Evolutionary conservation across 2,329 filamentous ascomycete genomes (phyloP).

Genomic region (Hysterium pulicare): DNA sequence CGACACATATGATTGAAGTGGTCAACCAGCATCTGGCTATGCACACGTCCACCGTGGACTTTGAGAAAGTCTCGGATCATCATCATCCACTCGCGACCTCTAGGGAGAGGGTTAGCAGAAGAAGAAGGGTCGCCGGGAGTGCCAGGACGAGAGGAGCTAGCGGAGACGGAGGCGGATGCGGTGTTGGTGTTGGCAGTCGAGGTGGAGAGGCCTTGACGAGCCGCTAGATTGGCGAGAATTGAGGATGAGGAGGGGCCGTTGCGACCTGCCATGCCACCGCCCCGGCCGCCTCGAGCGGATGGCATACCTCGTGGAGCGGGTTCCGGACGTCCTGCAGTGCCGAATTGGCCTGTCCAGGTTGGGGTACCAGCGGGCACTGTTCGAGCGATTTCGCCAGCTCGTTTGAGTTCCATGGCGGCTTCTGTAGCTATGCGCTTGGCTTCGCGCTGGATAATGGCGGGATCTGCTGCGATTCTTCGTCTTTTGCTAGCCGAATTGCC

Average conservation of each 20-base stretch:
- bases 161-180: conserved; percentile 20
- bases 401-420: conserved; percentile 72
- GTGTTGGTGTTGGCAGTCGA: conserved; percentile 10
- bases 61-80: conserved; percentile 74
- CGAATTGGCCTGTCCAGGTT: conserved; percentile 88
- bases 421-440: conserved; percentile 74
- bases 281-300: conserved; percentile 34
- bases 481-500: conserved; percentile 47
- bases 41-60: conserved; percentile 71
- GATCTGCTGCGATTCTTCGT: conserved; percentile 68
- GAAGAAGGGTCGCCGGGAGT: conserved; percentile 5
- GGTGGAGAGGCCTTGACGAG: conserved; percentile 40
- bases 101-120: conserved; percentile 15
- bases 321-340: conserved; percentile 67
- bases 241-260: conserved; percentile 39
- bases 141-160: conserved; percentile 24
- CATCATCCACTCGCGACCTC: conserved; percentile 44
- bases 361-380: conserved; percentile 76
- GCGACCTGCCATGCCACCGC: conserved; percentile 36
- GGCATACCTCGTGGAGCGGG: conserved; percentile 46
- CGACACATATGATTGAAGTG: conserved; percentile 82
- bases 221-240: conserved; percentile 43
- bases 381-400: conserved; percentile 68
- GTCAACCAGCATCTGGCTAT: conserved; percentile 82
- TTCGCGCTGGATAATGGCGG: conserved; percentile 74